Conservation (phyloP, 2,329 filamentous ascomycete species). For the Talaromyces sp. region DNA sequence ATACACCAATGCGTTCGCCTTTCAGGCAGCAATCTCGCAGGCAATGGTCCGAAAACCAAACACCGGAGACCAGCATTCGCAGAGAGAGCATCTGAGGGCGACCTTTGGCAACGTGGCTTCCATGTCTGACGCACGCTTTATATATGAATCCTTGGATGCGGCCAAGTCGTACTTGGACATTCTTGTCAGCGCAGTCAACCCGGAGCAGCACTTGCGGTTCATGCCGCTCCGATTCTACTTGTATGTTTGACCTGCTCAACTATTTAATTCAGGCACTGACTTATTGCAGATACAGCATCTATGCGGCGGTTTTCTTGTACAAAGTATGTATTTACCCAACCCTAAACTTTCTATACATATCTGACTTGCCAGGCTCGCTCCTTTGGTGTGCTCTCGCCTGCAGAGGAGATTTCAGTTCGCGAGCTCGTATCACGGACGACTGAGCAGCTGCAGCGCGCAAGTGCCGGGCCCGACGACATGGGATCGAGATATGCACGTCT, state of each 20-base stretch:
- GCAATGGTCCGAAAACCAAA: constrained; percentile 39
- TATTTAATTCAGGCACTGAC: constrained; percentile 12
- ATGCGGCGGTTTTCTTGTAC: constrained; percentile 62
- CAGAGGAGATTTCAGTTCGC: constrained; percentile 53
- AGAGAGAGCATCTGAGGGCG: constrained; percentile 37
- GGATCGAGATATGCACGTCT: constrained; percentile 59
- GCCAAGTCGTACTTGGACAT: constrained; percentile 59
- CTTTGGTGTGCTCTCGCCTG: constrained; percentile 55
- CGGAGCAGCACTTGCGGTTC: constrained; percentile 55
- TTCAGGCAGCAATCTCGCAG: constrained; percentile 63
- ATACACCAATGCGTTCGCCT: constrained; percentile 72
- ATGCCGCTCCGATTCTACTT: constrained; percentile 63
- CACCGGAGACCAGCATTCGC: constrained; percentile 29
- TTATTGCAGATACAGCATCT: constrained; percentile 46
- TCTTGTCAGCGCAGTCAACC: constrained; percentile 57
- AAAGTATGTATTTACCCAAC: constrained; percentile 41
- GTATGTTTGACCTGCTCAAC: constrained; percentile 30
- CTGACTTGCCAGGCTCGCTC: constrained; percentile 44
- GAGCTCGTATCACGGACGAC: constrained; percentile 57
- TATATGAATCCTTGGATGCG: constrained; percentile 62
- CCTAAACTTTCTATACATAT: background rate
- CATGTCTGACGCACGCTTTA: constrained; percentile 61
- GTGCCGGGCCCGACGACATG: constrained; percentile 55
- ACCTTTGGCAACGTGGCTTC: constrained; percentile 54
- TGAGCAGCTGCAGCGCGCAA: constrained; percentile 55